Base-by-base conservation (phyloP, 164 flowering plant genomes). In the Berberis vulgaris region DNA sequence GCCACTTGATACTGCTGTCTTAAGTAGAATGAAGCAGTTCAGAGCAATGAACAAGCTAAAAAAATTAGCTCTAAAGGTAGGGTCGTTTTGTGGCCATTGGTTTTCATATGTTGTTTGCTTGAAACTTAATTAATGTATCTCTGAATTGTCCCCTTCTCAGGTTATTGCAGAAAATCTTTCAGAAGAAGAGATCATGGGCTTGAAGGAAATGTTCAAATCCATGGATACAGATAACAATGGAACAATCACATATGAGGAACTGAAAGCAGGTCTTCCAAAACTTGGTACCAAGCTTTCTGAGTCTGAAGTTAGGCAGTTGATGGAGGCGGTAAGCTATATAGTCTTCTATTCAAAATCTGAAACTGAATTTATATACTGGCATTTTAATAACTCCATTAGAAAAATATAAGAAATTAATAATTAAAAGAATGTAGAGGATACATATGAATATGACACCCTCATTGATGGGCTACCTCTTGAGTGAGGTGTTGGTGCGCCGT, bases 221-320 rank as follows among this genome's bases (percentile, higher is more conserved):
- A 87, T 94, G 87, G 97, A 94, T 78, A 89, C 96, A 8, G 98
- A 93, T 78, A 84, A 88, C 68, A 93, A 84, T 81, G 96, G 97
- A 75, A 86, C 95, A 46, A 86, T 94, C 72, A 94, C 99, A 39
- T 87, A 41, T 67, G 97, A 94, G 73, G 99, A 94, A 75, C 72
- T 94, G 64, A 91, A 84, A 79, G 89, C 86, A 52, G 99, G 99
- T 61, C 84, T 94, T 70, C 91, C 91, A 26, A 89, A 91, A 74
- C 74, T 94, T 46, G 99, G 97, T 39, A 86, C 96, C 57, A 91
- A 78, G 84, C 82, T 94, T 72, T 86, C 97, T 59, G 99, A 91
- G 74, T 77, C 86, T 69, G 99, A 94, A 85, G 87, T 86, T 62
- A 77, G 79, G 76, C 96, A 94, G 76, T 65, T 89, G 64, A 89